Conservation (phyloP, 1,284 basidiomycete genomes). For the Moniliophthora roreri region DNA sequence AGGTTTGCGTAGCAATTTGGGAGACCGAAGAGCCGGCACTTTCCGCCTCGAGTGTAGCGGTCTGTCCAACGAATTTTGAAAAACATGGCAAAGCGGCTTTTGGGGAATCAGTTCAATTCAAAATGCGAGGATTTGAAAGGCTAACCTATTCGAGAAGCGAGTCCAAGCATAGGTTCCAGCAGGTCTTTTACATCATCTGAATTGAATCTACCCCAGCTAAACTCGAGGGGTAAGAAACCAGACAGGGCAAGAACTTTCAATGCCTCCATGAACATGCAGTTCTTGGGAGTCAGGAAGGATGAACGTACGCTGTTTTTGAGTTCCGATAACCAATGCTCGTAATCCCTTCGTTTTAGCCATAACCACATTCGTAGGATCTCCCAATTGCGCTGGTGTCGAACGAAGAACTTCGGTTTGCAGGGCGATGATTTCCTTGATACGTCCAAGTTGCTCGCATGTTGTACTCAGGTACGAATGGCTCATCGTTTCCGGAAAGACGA, state of each 20-base stretch:
- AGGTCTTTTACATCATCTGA: slow-evolving; percentile 41
- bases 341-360: slow-evolving; percentile 24
- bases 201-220: slow-evolving; percentile 48
- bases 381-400: slow-evolving; percentile 26
- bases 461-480: slow-evolving; percentile 44
- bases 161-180: slow-evolving; percentile 31
- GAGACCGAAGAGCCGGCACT: not conserved
- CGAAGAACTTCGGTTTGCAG: slow-evolving; percentile 38
- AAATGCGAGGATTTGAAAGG: not conserved
- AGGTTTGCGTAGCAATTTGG: slow-evolving; percentile 15
- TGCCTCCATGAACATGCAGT: not conserved
- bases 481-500: slow-evolving; percentile 68
- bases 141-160: slow-evolving; percentile 35
- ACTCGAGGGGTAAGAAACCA: slow-evolving; percentile 43
- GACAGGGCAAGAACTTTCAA: slow-evolving; percentile 33
- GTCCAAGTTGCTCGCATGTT: slow-evolving; percentile 30
- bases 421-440: slow-evolving; percentile 34
- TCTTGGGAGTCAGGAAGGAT: not conserved
- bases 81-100: slow-evolving; percentile 33
- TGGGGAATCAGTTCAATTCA: not conserved
- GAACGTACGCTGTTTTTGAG: slow-evolving; percentile 26
- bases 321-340: slow-evolving; percentile 17
- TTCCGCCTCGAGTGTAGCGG: slow-evolving; percentile 16
- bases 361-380: slow-evolving; percentile 12
- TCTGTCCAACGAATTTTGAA: slow-evolving; percentile 11